Conservation (phyloP, 2,329 filamentous ascomycete genomes). For the Botrytis porri region DNA sequence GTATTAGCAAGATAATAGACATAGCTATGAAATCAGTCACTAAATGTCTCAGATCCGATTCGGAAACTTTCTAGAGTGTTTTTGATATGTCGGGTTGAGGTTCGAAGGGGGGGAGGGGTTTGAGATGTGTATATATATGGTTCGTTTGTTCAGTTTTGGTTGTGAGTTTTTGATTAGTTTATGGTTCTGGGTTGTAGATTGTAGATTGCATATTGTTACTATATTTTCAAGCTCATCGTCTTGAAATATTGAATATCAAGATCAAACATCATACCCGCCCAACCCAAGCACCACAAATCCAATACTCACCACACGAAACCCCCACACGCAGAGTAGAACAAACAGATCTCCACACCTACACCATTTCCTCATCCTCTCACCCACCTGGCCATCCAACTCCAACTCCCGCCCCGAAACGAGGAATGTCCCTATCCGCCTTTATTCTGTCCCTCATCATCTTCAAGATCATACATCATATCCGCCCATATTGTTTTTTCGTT, state of each 20-base stretch:
- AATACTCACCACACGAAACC: background rate
- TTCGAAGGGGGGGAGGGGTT: background rate
- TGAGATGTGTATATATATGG: background rate
- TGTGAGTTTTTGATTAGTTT: too few relatives aligned
- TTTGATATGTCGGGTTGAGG: background rate
- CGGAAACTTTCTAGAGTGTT: rapidly evolving
- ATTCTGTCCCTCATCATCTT: background rate
- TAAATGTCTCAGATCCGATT: background rate
- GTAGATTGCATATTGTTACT: too few relatives aligned
- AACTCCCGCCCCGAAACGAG: rapidly evolving
- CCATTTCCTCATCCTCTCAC: background rate
- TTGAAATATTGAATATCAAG: background rate
- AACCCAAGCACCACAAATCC: too few relatives aligned
- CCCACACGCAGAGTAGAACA: too few relatives aligned
- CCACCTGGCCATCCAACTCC: background rate
- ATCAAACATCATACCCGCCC: too few relatives aligned
- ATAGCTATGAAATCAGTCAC: background rate
- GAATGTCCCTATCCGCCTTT: background rate
- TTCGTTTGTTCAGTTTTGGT: background rate
- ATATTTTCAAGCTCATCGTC: rapidly evolving
- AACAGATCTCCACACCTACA: too few relatives aligned
- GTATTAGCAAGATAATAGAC: too few relatives aligned
- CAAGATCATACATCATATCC: background rate
- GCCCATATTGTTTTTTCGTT: background rate
- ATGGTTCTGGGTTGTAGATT: too few relatives aligned